Conservation (phyloP, 352 stramenopile species). For the Phytophthora fragariaefolia region DNA sequence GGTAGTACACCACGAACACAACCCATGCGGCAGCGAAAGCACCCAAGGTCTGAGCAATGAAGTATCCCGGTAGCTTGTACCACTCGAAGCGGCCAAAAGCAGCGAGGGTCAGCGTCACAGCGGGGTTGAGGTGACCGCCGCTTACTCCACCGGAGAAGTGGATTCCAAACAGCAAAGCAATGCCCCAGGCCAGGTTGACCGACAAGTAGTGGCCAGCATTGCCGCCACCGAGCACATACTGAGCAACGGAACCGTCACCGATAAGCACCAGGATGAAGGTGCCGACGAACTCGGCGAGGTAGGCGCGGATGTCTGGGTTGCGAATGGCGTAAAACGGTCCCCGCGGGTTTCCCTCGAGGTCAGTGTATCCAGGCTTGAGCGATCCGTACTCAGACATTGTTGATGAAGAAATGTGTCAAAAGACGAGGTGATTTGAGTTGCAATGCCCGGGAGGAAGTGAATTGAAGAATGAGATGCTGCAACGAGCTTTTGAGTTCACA, state of each 20-base stretch:
- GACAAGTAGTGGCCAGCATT: conserved; percentile 54
- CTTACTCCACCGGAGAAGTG: conserved; percentile 59
- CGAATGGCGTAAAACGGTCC: conserved; percentile 38
- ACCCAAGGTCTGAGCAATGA: conserved; percentile 49
- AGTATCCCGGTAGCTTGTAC: conserved; percentile 58
- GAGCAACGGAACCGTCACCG: conserved; percentile 56
- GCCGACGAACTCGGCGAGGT: conserved; percentile 62
- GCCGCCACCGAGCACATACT: conserved; percentile 53
- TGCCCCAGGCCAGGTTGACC: conserved; percentile 63
- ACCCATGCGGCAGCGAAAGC: conserved; percentile 49
- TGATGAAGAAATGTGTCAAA: background rate
- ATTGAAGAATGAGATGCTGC: conserved; percentile 27
- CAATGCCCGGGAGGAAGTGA: conserved; percentile 11
- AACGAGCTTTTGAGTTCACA: background rate
- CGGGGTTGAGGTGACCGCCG: conserved; percentile 69
- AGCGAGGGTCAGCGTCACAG: conserved; percentile 56
- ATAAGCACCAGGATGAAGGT: conserved; percentile 73
- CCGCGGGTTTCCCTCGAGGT: conserved; percentile 36
- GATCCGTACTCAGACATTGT: conserved; percentile 47
- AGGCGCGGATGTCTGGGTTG: conserved; percentile 53
- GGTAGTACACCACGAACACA: conserved; percentile 68
- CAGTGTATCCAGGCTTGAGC: conserved; percentile 34
- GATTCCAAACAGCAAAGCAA: conserved; percentile 66
- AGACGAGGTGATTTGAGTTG: background rate
- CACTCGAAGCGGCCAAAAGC: conserved; percentile 52